These are phyloP conservation scores for Suillus subluteus DNA, from an alignment of 768 basidiomycete species.

Conservation along the genomic window DNA sequence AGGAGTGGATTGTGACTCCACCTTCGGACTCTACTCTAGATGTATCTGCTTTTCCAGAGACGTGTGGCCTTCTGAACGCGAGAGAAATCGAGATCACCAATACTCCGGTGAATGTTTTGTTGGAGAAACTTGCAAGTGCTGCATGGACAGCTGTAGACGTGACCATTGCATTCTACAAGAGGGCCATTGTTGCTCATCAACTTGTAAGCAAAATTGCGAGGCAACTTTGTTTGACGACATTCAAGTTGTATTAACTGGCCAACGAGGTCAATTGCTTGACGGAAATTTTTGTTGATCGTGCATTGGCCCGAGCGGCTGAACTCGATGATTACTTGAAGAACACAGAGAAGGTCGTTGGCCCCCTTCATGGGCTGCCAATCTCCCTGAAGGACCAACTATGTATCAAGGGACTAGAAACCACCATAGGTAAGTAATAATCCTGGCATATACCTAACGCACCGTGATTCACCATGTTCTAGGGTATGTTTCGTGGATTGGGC, in stretches of 20 bases:
- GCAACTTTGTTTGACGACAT: background rate
- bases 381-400: slow-evolving; percentile 77
- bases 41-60: slow-evolving; percentile 56
- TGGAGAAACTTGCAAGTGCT: slow-evolving; percentile 54
- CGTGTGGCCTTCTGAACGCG: slow-evolving; percentile 57
- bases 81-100: slow-evolving; percentile 66
- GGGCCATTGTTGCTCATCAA: slow-evolving; percentile 81
- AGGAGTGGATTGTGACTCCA: slow-evolving; percentile 59
- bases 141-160: slow-evolving; percentile 70
- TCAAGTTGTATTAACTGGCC: background rate
- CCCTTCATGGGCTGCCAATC: slow-evolving; percentile 75
- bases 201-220: slow-evolving; percentile 45
- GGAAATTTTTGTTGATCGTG: slow-evolving; percentile 78
- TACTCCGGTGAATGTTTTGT: slow-evolving; percentile 44
- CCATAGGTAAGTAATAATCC: slow-evolving; percentile 50
- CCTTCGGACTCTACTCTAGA: slow-evolving; percentile 52
- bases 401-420: slow-evolving; percentile 70
- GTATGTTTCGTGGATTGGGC: slow-evolving; percentile 74
- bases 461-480: slow-evolving; percentile 39
- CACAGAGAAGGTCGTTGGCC: slow-evolving; percentile 69
- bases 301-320: slow-evolving; percentile 61
- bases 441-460: background rate
- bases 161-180: slow-evolving; percentile 73
- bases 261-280: slow-evolving; percentile 78
- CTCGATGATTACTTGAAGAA: slow-evolving; percentile 63